Evolutionary conservation across 441 rosid genomes (phyloP), one percentile per base, ranked within the genome.

Genomic region (Omphalea diandra): DNA sequence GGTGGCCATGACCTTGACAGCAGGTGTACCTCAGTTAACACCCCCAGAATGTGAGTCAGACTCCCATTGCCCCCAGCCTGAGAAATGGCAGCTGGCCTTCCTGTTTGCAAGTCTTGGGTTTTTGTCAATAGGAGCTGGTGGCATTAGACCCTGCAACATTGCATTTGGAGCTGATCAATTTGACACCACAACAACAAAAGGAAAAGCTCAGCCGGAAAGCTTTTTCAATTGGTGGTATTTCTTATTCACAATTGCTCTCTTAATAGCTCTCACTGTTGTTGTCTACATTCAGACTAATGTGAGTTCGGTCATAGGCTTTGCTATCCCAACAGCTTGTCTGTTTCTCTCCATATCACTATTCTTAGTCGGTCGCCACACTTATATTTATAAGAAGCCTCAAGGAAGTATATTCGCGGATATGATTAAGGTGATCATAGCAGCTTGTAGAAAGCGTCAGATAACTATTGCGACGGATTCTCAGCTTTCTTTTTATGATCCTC

Each of bases 171-270:
- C n/a, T n/a, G n/a, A n/a, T n/a, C n/a, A n/a, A n/a, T n/a, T n/a
- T n/a, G n/a, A n/a, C n/a, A n/a, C n/a, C n/a, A 83, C 72, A 2
- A 86, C 88, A 0, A 58, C 59, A 1, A 72, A 77, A 7, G 90
- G 90, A 43, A 76, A 75, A 64, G 22, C 74, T 7, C 82, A 79
- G 27, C 68, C 85, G 0, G 74, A 81, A 65, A 78, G 84, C 67
- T 88, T 86, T 82, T 88, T 86, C 81, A 88, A 88, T 43, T 86
- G 89, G 91, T 88, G 85, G 87, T 86, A 86, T 72, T 86, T 88
- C 82, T 75, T 80, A 41, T 86, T 82, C 76, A 72, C 87, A 14
- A 79, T n/a, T n/a, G n/a, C n/a, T n/a, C n/a, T n/a, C n/a, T n/a
- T n/a, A n/a, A n/a, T n/a, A n/a, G n/a, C n/a, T n/a, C n/a, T n/a